Evolutionary conservation across 2,329 filamentous ascomycete genomes (phyloP).

Genomic region (Hypocreales sp.): DNA sequence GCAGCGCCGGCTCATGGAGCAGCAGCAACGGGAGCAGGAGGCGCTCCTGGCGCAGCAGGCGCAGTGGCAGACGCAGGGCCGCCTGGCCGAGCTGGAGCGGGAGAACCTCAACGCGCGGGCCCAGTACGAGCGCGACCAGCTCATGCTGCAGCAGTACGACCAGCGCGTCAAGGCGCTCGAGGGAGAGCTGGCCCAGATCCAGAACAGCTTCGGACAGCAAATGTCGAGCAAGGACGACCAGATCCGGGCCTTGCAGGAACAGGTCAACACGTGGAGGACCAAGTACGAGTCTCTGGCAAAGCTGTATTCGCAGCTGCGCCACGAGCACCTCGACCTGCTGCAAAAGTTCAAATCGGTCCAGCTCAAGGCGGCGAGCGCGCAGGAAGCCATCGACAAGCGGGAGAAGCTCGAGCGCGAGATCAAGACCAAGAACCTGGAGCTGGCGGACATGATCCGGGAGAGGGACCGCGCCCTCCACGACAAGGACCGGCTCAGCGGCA

Average conservation of each 20-base stretch:
- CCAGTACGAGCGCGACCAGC: slow-evolving; percentile 92
- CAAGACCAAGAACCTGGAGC: slow-evolving; percentile 98
- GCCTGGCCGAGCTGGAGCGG: slow-evolving; percentile 86
- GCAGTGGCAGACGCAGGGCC: slow-evolving; percentile 85
- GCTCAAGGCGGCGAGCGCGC: slow-evolving; percentile 88
- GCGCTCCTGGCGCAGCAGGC: slow-evolving; percentile 78
- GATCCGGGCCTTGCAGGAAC: slow-evolving; percentile 81
- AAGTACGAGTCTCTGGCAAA: slow-evolving; percentile 97
- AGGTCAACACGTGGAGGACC: slow-evolving; percentile 92
- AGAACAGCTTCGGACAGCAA: slow-evolving; percentile 72
- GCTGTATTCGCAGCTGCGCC: slow-evolving; percentile 87
- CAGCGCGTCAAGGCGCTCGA: slow-evolving; percentile 87
- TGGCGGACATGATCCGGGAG: slow-evolving; percentile 97
- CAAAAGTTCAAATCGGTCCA: slow-evolving; percentile 95
- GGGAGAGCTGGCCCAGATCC: slow-evolving; percentile 68
- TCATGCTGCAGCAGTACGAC: slow-evolving; percentile 95
- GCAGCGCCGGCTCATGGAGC: slow-evolving; percentile 72
- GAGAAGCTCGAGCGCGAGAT: slow-evolving; percentile 95
- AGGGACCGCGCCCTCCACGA: slow-evolving; percentile 87
- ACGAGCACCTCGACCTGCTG: slow-evolving; percentile 86
- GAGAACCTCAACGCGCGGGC: slow-evolving; percentile 89
- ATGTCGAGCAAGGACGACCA: slow-evolving; percentile 85
- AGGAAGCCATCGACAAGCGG: slow-evolving; percentile 86
- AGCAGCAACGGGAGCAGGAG: slow-evolving; percentile 82
- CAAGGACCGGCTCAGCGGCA: slow-evolving; percentile 72